phyloP scores from a whole-genome alignment of 2,329 filamentous ascomycete genomes.

The Acrodontium crateriforme region DNA sequence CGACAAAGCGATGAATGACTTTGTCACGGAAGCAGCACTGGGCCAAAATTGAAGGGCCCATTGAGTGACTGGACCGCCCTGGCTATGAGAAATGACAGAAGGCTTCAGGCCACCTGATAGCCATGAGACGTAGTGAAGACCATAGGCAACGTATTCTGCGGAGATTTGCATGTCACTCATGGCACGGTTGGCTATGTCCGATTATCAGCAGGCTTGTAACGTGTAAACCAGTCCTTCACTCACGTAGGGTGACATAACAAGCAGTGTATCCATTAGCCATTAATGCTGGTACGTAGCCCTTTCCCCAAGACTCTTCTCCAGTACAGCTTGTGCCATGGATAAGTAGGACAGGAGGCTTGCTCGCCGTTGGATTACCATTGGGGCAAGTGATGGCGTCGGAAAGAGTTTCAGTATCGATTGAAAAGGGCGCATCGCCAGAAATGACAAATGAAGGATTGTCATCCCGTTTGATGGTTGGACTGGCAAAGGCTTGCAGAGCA shows the following conservation, averaged over 20 bases:
- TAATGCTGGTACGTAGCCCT: slow-evolving; percentile 18
- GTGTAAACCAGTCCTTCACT: slow-evolving; percentile 1
- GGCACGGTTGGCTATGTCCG: slow-evolving; percentile 10
- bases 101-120: slow-evolving; percentile 14
- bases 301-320: slow-evolving; percentile 16
- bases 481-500: background rate
- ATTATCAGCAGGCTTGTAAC: background rate
- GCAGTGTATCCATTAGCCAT: slow-evolving; percentile 16
- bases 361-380: slow-evolving; percentile 13
- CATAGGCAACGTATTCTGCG: slow-evolving; percentile 19
- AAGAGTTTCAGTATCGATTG: slow-evolving; percentile 11
- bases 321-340: slow-evolving; percentile 18
- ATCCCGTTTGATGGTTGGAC: background rate
- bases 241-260: slow-evolving; percentile 19
- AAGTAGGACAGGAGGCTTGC: slow-evolving; percentile 16
- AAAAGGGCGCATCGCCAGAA: slow-evolving; percentile 18
- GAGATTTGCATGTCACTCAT: slow-evolving; percentile 22
- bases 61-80: slow-evolving; percentile 18
- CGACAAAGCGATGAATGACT: slow-evolving; percentile 15
- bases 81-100: slow-evolving; percentile 17
- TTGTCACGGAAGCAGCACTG: slow-evolving; percentile 13
- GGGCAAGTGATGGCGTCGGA: slow-evolving; percentile 17
- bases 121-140: slow-evolving; percentile 15
- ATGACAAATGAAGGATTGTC: slow-evolving; percentile 1
- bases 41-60: slow-evolving; percentile 21